Evolutionary conservation across 306 rosid species (phyloP).

Genomic region (Inga laurina): DNA sequence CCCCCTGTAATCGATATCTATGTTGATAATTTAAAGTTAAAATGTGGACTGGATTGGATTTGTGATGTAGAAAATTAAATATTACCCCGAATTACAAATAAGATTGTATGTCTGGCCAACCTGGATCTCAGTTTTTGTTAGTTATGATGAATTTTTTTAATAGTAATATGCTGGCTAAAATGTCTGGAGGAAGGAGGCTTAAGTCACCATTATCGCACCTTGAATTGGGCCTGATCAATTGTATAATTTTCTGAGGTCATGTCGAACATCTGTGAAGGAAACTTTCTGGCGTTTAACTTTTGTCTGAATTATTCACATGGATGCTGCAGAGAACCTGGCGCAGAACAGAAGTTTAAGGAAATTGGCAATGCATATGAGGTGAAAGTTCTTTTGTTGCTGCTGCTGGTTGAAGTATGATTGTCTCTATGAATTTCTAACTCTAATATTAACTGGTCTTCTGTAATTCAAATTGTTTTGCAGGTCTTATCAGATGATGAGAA

Average conservation of each 20-base stretch:
- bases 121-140: too few relatives aligned
- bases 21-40: too few relatives aligned
- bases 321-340: conserved; percentile 79
- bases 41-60: too few relatives aligned
- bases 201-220: neutral
- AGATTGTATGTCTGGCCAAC: too few relatives aligned
- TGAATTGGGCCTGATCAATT: conserved; percentile 4
- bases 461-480: conserved; percentile 44
- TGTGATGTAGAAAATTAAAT: too few relatives aligned
- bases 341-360: conserved; percentile 91
- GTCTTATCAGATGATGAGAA: conserved; percentile 96
- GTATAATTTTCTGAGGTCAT: conserved; percentile 1
- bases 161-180: neutral
- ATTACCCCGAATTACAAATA: too few relatives aligned
- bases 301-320: conserved; percentile 13
- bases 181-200: conserved; percentile 6
- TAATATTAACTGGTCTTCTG: conserved; percentile 7
- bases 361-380: conserved; percentile 98
- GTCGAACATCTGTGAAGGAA: neutral
- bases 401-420: conserved; percentile 26
- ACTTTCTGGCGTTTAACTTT: neutral
- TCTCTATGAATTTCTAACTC: conserved; percentile 13
- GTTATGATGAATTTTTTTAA: too few relatives aligned
- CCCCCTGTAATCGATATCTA: neutral
- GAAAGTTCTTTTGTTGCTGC: conserved; percentile 13